Evolutionary conservation across 2,329 filamentous ascomycete genomes (phyloP).

Genomic region (Tolypocladium guangdongense): DNA sequence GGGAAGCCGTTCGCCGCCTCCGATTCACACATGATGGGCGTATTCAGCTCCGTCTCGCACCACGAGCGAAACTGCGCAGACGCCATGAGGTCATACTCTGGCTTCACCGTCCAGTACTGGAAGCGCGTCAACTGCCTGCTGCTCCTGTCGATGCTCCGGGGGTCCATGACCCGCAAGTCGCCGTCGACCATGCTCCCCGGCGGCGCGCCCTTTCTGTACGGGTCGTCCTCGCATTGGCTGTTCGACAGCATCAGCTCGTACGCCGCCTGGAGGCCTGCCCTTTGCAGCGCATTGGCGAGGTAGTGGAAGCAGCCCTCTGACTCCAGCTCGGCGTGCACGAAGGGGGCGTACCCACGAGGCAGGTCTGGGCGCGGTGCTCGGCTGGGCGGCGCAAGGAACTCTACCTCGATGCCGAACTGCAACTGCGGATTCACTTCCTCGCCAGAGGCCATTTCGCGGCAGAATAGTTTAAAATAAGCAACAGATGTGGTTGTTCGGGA

Average conservation of each 20-base stretch:
- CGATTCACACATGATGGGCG: slow-evolving; percentile 5
- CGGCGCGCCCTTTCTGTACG: not conserved
- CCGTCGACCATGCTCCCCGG: not conserved
- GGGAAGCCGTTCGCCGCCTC: slow-evolving; percentile 5
- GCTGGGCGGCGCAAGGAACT: slow-evolving; percentile 6
- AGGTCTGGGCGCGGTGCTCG: no score
- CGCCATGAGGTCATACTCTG: not conserved
- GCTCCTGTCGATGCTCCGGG: not conserved
- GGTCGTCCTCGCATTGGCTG: not conserved
- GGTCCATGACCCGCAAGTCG: slow-evolving; percentile 5
- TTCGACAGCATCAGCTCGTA: slow-evolving; percentile 1
- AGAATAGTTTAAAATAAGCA: no score
- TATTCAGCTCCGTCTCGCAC: slow-evolving; percentile 5
- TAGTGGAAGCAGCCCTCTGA: slow-evolving; percentile 1
- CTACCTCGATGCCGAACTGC: slow-evolving; percentile 8
- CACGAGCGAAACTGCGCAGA: not conserved
- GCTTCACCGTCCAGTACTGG: slow-evolving; percentile 5
- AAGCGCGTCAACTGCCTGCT: not conserved
- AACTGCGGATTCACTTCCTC: not conserved
- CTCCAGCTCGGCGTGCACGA: not conserved
- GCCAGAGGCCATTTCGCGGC: no score
- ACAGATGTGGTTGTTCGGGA: no score
- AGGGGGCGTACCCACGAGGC: no score
- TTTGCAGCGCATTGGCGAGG: slow-evolving; percentile 2
- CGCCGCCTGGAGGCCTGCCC: slow-evolving; percentile 2